Base-by-base conservation (phyloP, 2,329 filamentous ascomycete species). In the Exophiala aquamarina region DNA sequence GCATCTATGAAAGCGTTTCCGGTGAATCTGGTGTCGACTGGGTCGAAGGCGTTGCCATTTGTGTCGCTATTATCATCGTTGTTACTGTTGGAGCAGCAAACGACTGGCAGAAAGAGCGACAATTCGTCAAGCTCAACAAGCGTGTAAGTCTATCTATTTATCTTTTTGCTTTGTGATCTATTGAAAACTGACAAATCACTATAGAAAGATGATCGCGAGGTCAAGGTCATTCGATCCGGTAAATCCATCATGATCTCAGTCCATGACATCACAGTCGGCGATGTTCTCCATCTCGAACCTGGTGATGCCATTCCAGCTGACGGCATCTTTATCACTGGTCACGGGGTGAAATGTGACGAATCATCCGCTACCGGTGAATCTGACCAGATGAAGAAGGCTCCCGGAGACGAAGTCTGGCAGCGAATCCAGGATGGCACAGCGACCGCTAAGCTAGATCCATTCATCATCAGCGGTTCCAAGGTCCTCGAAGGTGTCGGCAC, bases 391-490 rank as follows among this genome's bases (percentile, higher is more conserved):
- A 83, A 81, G 65, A 89, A 89, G 68, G 80, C 76, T 0, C 64
- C 71, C 4, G 83, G 77, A 10, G 72, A 81, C 14, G 77, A 81
- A 50, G 81, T 82, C 29, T 82, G 77, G 68, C 68, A 75, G 31
- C 70, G 73, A 3, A 71, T 85, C 20, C 69, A 77, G 39, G 71
- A 74, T 7, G 74, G 79, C 13, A 72, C 68, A 10, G 74, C 72
- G 15, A 70, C 71, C 3, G 77, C 74, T 49, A 77, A 82, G 38
- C 68, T 84, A 3, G 83, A 87, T 50, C 82, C 82, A 1, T 87
- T 86, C 60, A 79, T 96, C 59, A 87, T 95, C 57, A 95, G 90
- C 21, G 91, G 86, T 23, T 78, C 83, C 42, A 86, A 86, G 53
- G 84, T 89, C 48, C 84, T 89, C 69, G 86, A 89, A 63, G 86